phyloP scores from a whole-genome alignment of 2,329 filamentous ascomycete species.

The Aspergillus novofumigatus region DNA sequence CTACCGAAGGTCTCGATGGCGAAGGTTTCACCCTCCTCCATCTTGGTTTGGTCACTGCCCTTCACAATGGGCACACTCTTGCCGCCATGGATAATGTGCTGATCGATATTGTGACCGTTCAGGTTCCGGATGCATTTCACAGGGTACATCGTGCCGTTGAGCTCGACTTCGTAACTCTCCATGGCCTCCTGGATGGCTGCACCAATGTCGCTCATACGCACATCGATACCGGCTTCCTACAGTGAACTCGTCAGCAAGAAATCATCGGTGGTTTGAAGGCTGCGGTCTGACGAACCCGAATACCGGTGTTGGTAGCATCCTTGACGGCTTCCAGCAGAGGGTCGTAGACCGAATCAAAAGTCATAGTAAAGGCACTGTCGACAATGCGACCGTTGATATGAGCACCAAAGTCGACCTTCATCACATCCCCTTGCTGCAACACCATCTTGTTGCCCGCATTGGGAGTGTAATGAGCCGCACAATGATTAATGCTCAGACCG shows the following conservation, averaged over 20 bases:
- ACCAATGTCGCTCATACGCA: constrained; percentile 80
- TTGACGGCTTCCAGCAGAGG: constrained; percentile 63
- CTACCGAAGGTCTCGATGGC: constrained; percentile 95
- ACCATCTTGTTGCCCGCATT: constrained; percentile 80
- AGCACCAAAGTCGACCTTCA: constrained; percentile 71
- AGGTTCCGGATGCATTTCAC: constrained; percentile 84
- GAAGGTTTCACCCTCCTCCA: constrained; percentile 95
- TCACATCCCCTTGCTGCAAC: constrained; percentile 62
- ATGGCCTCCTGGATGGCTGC: constrained; percentile 82
- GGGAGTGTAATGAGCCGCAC: constrained; percentile 80
- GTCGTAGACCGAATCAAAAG: constrained; percentile 65
- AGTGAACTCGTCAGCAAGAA: constrained; percentile 10
- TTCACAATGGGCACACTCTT: constrained; percentile 96
- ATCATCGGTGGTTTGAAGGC: background rate
- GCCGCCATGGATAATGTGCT: constrained; percentile 81
- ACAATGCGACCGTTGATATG: constrained; percentile 69
- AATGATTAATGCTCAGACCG: constrained; percentile 78
- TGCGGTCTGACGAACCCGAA: constrained; percentile 48
- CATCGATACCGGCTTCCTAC: constrained; percentile 84
- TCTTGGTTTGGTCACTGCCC: constrained; percentile 81
- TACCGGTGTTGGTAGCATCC: constrained; percentile 68
- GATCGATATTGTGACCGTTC: constrained; percentile 85
- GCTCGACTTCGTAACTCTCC: constrained; percentile 87
- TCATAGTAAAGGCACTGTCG: constrained; percentile 66
- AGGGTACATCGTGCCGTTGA: constrained; percentile 71